Evolutionary conservation across 1,139 yeast genomes (phyloP).

Genomic region (Lodderomyces theae): DNA sequence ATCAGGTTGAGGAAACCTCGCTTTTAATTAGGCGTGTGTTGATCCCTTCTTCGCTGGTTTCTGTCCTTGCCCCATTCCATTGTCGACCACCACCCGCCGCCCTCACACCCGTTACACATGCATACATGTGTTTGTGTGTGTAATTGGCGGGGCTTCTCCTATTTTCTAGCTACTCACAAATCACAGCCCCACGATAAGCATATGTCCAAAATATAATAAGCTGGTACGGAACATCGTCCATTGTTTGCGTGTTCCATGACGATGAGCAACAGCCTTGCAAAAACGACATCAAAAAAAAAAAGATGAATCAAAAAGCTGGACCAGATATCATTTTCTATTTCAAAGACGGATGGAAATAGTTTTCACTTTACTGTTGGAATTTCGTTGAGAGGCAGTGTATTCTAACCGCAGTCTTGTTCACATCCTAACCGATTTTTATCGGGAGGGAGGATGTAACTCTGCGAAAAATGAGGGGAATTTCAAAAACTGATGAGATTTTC

Average conservation of each 20-base stretch:
- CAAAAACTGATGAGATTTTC: background rate
- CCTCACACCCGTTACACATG: no score
- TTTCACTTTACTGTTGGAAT: background rate
- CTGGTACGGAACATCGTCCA: slow-evolving; percentile 1
- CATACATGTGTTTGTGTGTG: no score
- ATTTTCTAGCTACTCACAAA: background rate
- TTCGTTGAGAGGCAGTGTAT: slow-evolving; percentile 3
- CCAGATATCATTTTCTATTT: background rate
- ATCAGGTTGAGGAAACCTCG: background rate
- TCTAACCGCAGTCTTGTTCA: slow-evolving; percentile 1
- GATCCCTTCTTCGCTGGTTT: no score
- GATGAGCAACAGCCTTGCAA: background rate
- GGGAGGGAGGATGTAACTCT: background rate
- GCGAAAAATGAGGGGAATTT: background rate
- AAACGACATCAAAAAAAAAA: background rate
- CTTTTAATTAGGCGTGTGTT: no score
- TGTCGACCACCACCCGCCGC: no score
- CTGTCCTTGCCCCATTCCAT: slow-evolving; percentile 2
- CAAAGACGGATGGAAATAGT: background rate
- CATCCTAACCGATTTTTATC: slow-evolving; percentile 5
- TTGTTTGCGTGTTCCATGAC: background rate
- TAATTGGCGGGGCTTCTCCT: background rate
- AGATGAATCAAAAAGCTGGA: no score
- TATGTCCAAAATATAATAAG: slow-evolving; percentile 10
- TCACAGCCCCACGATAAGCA: background rate